Percentiles rank a stretch among this genome's conserved stretches.
Evolutionary conservation across 306 rosid genomes (phyloP).

Genomic region (Cicer judaicum): DNA sequence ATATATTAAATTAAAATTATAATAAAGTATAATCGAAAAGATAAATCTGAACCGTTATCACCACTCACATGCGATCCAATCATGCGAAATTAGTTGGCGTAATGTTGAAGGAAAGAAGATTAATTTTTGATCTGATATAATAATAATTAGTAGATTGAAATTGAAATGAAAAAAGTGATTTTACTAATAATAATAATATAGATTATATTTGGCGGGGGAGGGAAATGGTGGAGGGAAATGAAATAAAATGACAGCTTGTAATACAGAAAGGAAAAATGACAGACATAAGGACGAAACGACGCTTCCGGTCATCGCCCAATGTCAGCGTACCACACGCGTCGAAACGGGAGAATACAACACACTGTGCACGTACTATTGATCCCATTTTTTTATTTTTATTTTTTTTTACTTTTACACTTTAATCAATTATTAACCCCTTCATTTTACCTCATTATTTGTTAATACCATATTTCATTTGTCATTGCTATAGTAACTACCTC

Average conservation of each 20-base stretch:
- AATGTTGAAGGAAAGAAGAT: too few relatives aligned
- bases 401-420: slow-evolving; percentile 20
- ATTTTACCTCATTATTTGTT: not conserved
- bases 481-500: not conserved
- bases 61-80: not conserved
- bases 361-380: slow-evolving; percentile 41
- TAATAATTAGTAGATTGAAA: too few relatives aligned
- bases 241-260: slow-evolving; percentile 34
- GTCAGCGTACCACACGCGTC: slow-evolving; percentile 64
- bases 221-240: slow-evolving; percentile 53
- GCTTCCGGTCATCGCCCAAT: slow-evolving; percentile 42
- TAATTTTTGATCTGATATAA: too few relatives aligned
- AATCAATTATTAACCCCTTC: not conserved
- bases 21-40: too few relatives aligned
- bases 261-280: slow-evolving; percentile 41
- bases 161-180: not conserved
- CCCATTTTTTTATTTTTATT: too few relatives aligned
- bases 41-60: not conserved
- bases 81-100: not conserved
- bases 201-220: slow-evolving; percentile 51
- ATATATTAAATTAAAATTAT: too few relatives aligned
- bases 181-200: not conserved
- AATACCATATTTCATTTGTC: not conserved
- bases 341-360: slow-evolving; percentile 56
- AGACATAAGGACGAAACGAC: slow-evolving; percentile 48